Evolutionary conservation across 148 eudicot genomes (phyloP), one percentile per base, ranked within the genome.

Genomic region (Oxyria digyna): DNA sequence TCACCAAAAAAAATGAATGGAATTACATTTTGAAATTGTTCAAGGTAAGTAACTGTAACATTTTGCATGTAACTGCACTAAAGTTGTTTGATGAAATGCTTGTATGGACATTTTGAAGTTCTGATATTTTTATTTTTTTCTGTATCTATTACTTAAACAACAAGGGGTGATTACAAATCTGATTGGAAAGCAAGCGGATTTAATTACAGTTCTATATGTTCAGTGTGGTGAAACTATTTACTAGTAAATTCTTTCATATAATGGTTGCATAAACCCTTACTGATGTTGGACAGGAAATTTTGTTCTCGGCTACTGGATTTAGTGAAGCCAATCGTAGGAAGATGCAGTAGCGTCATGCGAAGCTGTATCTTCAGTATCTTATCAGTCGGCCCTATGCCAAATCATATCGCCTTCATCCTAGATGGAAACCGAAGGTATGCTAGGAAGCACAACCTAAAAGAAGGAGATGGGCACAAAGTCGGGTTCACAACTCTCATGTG

Each of bases 341-440:
- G 37, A 59, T 8, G 27, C n/a, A 9, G 38, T 18, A 59, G 7
- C 37, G 27, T 59, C 17, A 13, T 66, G 3, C 43, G 70, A 43
- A 67, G 33, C 15, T 67, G 29, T 6, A 41, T 67, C 45, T 67
- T 67, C 33, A 26, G 50, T 24, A 67, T 67, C 48, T 10, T 67
- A 40, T 41, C 70, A 3, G 52, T 26, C 20, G 70, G 70, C 26
- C 54, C 70, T 67, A n/a, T 67, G 11, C 70, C 70, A 0, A 67
- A 42, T 11, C 70, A 67, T 14, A 67, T 67, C 0, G 70, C 70
- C 70, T 42, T 67, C 54, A 67, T 67, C 35, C 24, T 67, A 54
- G 70, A 67, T 26, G 70, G 70, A 43, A 67, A 67, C 49, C 70
- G 70, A 42, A 67, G 70, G 35, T 67, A 67, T 13, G 48, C 70